Conservation (phyloP, 768 basidiomycete genomes). For the Leccinum longicurvipes region DNA sequence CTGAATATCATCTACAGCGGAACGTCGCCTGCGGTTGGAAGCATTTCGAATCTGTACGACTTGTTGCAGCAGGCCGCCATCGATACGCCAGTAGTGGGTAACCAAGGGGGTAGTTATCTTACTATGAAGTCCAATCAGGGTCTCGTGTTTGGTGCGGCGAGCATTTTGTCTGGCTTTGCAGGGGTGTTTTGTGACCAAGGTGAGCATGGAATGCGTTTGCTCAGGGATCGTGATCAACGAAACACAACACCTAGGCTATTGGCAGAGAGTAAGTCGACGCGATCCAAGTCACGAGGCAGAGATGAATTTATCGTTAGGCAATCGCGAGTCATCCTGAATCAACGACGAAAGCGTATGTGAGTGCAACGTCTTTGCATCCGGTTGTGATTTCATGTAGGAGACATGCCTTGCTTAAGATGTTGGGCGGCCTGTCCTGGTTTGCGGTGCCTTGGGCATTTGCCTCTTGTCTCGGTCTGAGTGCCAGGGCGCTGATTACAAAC, state of each 20-base stretch:
- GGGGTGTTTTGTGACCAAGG: conserved; percentile 53
- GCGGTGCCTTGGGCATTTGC: conserved; percentile 52
- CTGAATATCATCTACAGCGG: conserved; percentile 23
- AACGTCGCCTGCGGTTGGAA: conserved; percentile 37
- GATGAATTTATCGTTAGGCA: conserved; percentile 29
- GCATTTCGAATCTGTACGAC: conserved; percentile 41
- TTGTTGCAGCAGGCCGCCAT: conserved; percentile 44
- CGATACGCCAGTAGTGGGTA: conserved; percentile 47
- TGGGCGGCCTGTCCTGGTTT: conserved; percentile 58
- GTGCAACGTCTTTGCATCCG: conserved; percentile 4
- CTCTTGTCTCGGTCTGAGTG: conserved; percentile 45
- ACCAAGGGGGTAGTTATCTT: conserved; percentile 48
- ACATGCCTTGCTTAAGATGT: conserved; percentile 34
- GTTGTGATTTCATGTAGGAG: background rate
- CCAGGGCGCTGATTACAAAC: conserved; percentile 34
- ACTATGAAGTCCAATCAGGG: conserved; percentile 54
- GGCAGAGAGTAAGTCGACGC: conserved; percentile 41
- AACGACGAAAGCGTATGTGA: conserved; percentile 49
- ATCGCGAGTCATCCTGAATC: conserved; percentile 50
- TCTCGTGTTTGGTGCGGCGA: conserved; percentile 40
- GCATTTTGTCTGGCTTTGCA: conserved; percentile 40
- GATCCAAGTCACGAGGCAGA: background rate
- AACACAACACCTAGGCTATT: conserved; percentile 38
- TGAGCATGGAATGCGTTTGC: conserved; percentile 7
- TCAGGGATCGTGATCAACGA: background rate